A percentile compares a stretch with the other conserved stretches of the same genome.
Evolutionary conservation across 768 basidiomycete species (phyloP).

Genomic region (Tremella mesenterica): DNA sequence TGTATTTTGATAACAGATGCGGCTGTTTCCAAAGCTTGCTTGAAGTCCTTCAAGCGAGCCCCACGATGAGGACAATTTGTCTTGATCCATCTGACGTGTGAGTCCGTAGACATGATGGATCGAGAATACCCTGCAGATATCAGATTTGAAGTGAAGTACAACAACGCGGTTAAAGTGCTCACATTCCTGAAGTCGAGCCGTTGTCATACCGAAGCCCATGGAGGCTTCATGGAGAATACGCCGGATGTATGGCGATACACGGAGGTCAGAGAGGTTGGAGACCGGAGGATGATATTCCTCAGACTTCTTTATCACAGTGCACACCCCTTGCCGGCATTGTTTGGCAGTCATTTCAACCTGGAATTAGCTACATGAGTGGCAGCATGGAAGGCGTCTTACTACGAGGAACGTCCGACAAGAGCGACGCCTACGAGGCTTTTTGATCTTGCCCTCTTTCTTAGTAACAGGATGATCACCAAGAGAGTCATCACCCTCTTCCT

Average conservation of each 20-base stretch:
- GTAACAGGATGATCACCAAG: too few species aligned
- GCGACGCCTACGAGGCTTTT: not conserved
- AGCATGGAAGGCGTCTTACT: too few species aligned
- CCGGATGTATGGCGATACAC: constrained; percentile 5
- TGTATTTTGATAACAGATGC: not conserved
- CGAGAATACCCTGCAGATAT: not conserved
- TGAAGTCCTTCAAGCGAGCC: not conserved
- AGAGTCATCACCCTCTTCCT: too few species aligned
- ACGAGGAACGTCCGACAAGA: not conserved
- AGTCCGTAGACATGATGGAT: not conserved
- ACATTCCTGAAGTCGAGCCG: not conserved
- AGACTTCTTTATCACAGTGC: not conserved
- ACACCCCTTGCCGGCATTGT: not conserved
- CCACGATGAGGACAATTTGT: not conserved
- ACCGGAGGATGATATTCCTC: not conserved
- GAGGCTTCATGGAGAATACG: constrained; percentile 3
- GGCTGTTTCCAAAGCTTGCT: not conserved
- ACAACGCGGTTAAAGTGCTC: not conserved
- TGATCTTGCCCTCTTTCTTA: too few species aligned
- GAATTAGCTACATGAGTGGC: not conserved
- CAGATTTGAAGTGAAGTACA: not conserved
- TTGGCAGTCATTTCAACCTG: constrained; percentile 5
- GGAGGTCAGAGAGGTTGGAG: not conserved
- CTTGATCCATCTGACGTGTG: not conserved
- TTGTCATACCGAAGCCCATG: constrained; percentile 3